Evolutionary conservation across 148 eudicot genomes (phyloP).

Genomic region (Camellia japonica): DNA sequence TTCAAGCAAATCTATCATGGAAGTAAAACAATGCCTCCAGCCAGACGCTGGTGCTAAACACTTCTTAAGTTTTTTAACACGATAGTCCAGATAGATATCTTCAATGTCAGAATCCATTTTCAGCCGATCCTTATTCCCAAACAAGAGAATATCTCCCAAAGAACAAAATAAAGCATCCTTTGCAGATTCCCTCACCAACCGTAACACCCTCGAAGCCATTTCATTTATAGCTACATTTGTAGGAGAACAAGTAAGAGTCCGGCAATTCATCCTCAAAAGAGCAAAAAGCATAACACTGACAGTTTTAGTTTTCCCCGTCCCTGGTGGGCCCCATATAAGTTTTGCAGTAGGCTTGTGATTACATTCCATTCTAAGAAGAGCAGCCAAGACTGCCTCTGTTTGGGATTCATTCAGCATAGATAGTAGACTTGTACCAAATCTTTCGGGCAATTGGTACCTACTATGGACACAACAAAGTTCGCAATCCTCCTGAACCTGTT

Average conservation of each 20-base stretch:
- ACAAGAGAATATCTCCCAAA: slow-evolving; percentile 54
- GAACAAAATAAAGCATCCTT: slow-evolving; percentile 18
- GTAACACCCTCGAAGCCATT: slow-evolving; percentile 49
- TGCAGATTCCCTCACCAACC: slow-evolving; percentile 25
- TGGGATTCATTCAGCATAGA: slow-evolving; percentile 46
- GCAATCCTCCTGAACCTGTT: slow-evolving; percentile 43
- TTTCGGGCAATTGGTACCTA: slow-evolving; percentile 21
- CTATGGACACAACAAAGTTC: slow-evolving; percentile 19
- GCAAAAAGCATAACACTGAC: slow-evolving; percentile 35
- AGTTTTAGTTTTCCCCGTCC: slow-evolving; percentile 62
- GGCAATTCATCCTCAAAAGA: slow-evolving; percentile 34
- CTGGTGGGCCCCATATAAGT: slow-evolving; percentile 72
- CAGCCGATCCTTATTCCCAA: slow-evolving; percentile 54
- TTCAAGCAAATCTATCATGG: slow-evolving; percentile 56
- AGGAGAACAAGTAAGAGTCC: slow-evolving; percentile 51
- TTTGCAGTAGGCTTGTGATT: slow-evolving; percentile 35
- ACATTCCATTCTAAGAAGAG: slow-evolving; percentile 32
- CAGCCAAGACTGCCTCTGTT: slow-evolving; percentile 35
- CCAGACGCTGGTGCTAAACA: slow-evolving; percentile 53
- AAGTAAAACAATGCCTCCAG: slow-evolving; percentile 52
- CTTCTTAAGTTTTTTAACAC: slow-evolving; percentile 43
- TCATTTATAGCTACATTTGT: slow-evolving; percentile 55
- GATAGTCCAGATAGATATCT: slow-evolving; percentile 53
- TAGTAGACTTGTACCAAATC: slow-evolving; percentile 13
- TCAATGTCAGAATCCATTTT: slow-evolving; percentile 36